A percentile compares a stretch with the other conserved stretches of the same genome.
Conservation (phyloP, 805 yeast genomes). For the Candida loeiensis region DNA sequence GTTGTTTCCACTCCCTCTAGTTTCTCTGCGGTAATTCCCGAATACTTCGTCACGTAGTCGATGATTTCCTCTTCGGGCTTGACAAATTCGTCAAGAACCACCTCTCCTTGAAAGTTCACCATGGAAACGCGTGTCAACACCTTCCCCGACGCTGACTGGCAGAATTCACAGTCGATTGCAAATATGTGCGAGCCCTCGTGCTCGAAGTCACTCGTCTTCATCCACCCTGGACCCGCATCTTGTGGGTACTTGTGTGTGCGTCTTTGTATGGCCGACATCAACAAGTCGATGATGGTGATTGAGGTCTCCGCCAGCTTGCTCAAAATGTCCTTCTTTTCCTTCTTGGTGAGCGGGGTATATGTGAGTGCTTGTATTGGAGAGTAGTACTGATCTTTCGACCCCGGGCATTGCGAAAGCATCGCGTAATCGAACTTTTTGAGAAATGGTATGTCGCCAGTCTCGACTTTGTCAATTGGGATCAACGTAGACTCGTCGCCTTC, state of each 20-base stretch:
- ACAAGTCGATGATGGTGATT: conserved; percentile 50
- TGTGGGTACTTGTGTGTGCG: conserved; percentile 55
- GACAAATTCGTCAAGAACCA: conserved; percentile 69
- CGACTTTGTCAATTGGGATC: conserved; percentile 1
- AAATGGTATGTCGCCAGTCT: conserved; percentile 22
- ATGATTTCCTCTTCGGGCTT: conserved; percentile 71
- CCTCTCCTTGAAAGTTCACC: conserved; percentile 57
- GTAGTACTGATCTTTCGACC: conserved; percentile 53
- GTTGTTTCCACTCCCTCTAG: conserved; percentile 62
- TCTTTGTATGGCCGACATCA: conserved; percentile 49
- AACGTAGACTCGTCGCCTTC: background rate
- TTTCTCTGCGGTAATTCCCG: conserved; percentile 80
- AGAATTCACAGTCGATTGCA: conserved; percentile 95
- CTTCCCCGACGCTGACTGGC: conserved; percentile 56
- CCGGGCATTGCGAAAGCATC: conserved; percentile 61
- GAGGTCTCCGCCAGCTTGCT: conserved; percentile 31
- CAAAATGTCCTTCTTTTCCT: conserved; percentile 46
- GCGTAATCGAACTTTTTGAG: conserved; percentile 40
- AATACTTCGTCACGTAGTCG: conserved; percentile 78
- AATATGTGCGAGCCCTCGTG: conserved; percentile 62
- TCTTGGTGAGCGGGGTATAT: conserved; percentile 52
- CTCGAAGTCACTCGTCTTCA: conserved; percentile 49
- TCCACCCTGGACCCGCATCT: conserved; percentile 41
- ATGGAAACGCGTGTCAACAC: conserved; percentile 78
- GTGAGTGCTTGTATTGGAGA: conserved; percentile 55